Percentiles rank a stretch among this genome's conserved stretches.
Evolutionary conservation across 2,329 filamentous ascomycete genomes (phyloP).

Genomic region (Sporothrix pseudoabietina): DNA sequence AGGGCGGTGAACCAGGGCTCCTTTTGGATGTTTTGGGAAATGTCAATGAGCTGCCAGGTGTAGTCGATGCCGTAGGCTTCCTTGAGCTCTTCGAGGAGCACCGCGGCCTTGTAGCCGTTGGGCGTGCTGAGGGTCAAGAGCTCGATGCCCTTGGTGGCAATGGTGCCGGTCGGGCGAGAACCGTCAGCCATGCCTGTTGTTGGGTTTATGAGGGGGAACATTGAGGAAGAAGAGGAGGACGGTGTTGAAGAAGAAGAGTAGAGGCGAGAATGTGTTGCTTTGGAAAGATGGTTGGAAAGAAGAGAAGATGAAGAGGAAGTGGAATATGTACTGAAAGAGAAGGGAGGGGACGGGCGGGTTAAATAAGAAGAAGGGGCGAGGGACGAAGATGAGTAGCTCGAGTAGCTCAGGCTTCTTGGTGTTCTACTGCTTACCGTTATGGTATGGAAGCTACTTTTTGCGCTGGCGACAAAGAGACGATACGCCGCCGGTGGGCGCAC

Average conservation of each 20-base stretch:
- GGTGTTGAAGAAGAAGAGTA: neutral
- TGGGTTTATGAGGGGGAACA: neutral
- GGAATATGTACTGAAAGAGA: neutral
- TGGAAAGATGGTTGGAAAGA: neutral
- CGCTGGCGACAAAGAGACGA: conserved; percentile 11
- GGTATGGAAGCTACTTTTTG: neutral
- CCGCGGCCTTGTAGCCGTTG: conserved; percentile 54
- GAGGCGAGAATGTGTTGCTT: neutral
- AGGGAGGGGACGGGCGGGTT: neutral
- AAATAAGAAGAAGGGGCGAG: neutral
- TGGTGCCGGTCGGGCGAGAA: conserved; percentile 55
- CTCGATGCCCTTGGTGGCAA: conserved; percentile 65
- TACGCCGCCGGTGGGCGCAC: neutral
- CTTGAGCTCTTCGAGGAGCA: conserved; percentile 67
- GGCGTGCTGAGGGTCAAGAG: conserved; percentile 57
- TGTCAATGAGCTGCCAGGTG: conserved; percentile 61
- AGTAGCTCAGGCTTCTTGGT: neutral
- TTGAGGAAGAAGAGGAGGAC: neutral
- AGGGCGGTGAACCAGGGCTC: conserved; percentile 66
- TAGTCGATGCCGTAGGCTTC: conserved; percentile 65
- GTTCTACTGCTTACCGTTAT: neutral
- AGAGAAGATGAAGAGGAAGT: neutral
- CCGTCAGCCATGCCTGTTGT: conserved; percentile 39
- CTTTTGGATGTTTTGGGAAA: conserved; percentile 65
- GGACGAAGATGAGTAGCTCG: neutral